Percentiles rank a stretch among this genome's conserved stretches.
Evolutionary conservation across 2,329 filamentous ascomycete genomes (phyloP).

Genomic region (Arthrinium phaeospermum): DNA sequence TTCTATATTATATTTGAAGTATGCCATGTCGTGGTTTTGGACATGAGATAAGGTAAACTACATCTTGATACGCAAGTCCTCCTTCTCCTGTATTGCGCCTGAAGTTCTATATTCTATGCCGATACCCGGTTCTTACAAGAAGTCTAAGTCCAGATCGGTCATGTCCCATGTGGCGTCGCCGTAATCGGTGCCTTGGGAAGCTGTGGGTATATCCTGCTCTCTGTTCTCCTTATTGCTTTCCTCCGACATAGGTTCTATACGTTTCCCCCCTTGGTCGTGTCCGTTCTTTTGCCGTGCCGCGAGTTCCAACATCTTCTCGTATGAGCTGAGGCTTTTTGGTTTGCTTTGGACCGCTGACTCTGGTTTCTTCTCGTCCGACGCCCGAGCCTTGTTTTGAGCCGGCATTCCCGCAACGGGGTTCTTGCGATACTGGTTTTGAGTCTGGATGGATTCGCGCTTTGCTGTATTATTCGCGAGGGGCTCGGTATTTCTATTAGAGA

Average conservation of each 20-base stretch:
- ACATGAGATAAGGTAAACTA: not conserved
- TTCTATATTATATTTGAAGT: not conserved
- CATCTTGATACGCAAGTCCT: not conserved
- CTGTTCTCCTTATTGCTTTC: constrained; percentile 13
- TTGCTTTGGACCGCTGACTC: constrained; percentile 19
- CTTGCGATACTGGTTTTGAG: not conserved
- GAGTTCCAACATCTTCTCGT: constrained; percentile 30
- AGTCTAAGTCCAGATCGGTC: constrained; percentile 25
- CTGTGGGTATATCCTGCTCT: constrained; percentile 19
- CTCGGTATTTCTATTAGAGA: not conserved
- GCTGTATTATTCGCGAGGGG: not conserved
- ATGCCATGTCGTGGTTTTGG: not conserved
- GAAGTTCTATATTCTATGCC: not conserved
- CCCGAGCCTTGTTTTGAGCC: constrained; percentile 18
- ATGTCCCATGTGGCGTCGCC: constrained; percentile 33
- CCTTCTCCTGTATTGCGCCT: not conserved
- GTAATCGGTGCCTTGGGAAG: constrained; percentile 39
- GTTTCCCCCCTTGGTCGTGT: not conserved
- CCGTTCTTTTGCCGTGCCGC: not conserved
- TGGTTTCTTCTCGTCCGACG: constrained; percentile 19
- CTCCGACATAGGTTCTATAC: not conserved
- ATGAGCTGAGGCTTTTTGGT: constrained; percentile 26
- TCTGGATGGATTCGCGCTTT: not conserved
- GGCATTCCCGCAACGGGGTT: not conserved
- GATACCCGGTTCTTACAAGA: constrained; percentile 7